Conservation (phyloP, 306 rosid species). For the Psophocarpus tetragonolobus region DNA sequence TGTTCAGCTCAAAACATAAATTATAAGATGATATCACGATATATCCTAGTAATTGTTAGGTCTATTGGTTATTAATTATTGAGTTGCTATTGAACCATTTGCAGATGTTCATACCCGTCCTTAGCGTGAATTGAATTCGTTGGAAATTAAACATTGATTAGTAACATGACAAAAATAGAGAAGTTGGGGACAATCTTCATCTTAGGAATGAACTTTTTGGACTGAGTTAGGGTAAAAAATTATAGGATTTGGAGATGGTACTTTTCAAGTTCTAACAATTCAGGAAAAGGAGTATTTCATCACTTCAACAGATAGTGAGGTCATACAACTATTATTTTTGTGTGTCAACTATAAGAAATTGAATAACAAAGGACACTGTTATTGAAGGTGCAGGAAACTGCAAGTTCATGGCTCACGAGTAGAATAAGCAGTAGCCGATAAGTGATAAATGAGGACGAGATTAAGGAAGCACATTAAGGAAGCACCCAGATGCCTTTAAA, state of each 20-base stretch:
- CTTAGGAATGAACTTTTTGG: background rate
- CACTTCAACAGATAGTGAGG: background rate
- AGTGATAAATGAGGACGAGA: constrained; percentile 27
- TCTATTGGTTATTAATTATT: background rate
- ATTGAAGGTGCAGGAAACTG: constrained; percentile 13
- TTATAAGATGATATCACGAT: background rate
- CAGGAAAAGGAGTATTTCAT: background rate
- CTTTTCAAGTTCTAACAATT: background rate
- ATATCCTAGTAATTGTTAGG: background rate
- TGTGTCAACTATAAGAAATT: background rate
- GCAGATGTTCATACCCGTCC: background rate
- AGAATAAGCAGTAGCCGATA: background rate
- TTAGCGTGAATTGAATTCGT: no score
- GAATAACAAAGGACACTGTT: constrained; percentile 13
- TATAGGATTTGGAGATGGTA: background rate
- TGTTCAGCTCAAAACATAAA: background rate
- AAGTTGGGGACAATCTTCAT: background rate
- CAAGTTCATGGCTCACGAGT: constrained; percentile 31
- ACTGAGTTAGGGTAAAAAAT: background rate
- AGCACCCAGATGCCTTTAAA: constrained; percentile 38
- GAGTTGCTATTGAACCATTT: background rate
- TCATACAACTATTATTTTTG: background rate
- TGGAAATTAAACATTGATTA: background rate
- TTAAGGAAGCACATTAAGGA: constrained; percentile 8
- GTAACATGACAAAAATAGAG: background rate